Conservation (phyloP, 225 moss, liverwort and hornwort genomes). For the Sphagnum contortum region DNA sequence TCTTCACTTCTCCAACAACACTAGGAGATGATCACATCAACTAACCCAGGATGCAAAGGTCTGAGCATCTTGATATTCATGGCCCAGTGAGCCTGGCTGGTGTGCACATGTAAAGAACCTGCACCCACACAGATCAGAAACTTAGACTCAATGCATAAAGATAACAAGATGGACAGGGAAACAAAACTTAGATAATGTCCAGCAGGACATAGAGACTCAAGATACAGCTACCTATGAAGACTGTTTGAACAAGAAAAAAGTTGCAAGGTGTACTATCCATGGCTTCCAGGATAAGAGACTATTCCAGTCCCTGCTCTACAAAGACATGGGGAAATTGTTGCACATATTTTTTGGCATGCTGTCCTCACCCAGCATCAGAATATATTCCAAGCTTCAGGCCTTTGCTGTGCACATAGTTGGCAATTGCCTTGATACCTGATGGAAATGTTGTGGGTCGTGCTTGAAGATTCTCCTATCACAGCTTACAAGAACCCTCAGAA, state of each 20-base stretch:
- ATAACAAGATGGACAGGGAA: no score
- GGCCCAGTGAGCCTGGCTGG: constrained; percentile 60
- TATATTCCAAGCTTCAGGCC: constrained; percentile 93
- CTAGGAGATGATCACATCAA: background rate
- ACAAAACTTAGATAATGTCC: no score
- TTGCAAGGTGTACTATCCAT: no score
- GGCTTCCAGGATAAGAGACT: no score
- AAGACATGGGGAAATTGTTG: background rate
- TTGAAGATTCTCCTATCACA: constrained; percentile 58
- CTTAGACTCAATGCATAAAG: no score
- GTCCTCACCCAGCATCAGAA: constrained; percentile 87
- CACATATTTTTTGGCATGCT: background rate
- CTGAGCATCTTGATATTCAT: constrained; percentile 49
- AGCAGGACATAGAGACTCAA: no score
- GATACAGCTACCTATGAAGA: no score
- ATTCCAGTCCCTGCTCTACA: no score
- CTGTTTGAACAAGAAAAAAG: no score
- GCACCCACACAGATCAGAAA: constrained; percentile 1
- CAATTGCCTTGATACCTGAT: constrained; percentile 87
- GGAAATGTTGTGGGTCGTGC: constrained; percentile 70
- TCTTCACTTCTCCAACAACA: background rate
- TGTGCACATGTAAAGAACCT: constrained; percentile 67
- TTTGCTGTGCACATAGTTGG: constrained; percentile 69
- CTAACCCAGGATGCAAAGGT: constrained; percentile 64
- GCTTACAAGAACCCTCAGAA: constrained; percentile 3